Base-by-base conservation (phyloP, 1,139 yeast genomes). In the Saccharomyces hybrid region DNA sequence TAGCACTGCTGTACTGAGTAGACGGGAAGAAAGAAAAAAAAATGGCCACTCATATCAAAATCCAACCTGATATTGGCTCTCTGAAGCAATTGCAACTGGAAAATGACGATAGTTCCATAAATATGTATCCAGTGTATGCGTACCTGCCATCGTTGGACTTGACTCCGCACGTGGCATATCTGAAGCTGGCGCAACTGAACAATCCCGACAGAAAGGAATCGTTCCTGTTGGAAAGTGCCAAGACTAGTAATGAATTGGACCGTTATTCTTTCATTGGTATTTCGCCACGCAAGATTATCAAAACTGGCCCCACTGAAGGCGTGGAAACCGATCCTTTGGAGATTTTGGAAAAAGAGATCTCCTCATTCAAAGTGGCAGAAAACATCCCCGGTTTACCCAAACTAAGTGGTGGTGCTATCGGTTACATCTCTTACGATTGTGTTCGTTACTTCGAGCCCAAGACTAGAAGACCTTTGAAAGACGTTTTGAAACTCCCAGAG, bases 381-480 rank as follows among this genome's bases (percentile, higher is more conserved):
- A 68, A 69, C 48, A 73, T 86, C 47, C 95, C 95, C 0, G 95
- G 95, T 44, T 74, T 87, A 56, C 97, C 97, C 8, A 81, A 80
- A 59, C 76, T 91, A 56, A 84, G 93, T 64, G 99, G 99, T 54
- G 99, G 99, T 59, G 98, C 98, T 8, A 80, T 93, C 52, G 99
- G 99, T 0, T 93, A 90, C 68, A 83, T 93, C 50, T 88, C 97
- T 0, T 93, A 93, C 66, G 99, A 95, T 70, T 93, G 99, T 75
- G 86, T 93, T 67, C 87, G 89, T 67, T 93, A 93, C 71, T 93
- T 93, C 65, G 99, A 93, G 72, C 99, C 99, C 55, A 85, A 79
- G 65, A 91, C 98, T 1, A 78, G 78, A 57, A 80, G 89, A 61
- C 75, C 74, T 3, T 76, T 91, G 65, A 82, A 86, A 63, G 98